Conservation (phyloP, 495 filamentous ascomycete genomes). For the Letharia lupina region DNA sequence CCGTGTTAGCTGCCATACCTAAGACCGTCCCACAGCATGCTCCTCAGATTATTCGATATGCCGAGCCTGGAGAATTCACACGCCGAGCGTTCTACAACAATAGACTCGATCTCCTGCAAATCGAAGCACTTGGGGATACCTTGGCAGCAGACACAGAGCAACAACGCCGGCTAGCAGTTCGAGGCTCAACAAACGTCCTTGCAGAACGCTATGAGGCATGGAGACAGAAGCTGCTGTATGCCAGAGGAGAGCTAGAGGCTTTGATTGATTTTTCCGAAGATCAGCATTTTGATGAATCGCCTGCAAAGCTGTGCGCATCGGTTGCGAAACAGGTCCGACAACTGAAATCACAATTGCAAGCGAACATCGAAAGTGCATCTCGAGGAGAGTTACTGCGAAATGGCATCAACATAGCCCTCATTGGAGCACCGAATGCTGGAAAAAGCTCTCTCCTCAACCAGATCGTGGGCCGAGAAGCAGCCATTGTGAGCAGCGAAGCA, state of each 20-base stretch:
- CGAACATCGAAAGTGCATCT: conserved; percentile 67
- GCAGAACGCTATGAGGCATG: conserved; percentile 78
- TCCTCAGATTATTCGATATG: conserved; percentile 59
- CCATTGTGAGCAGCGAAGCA: conserved; percentile 85
- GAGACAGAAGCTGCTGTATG: conserved; percentile 67
- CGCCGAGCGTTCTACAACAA: conserved; percentile 83
- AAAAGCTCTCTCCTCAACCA: conserved; percentile 91
- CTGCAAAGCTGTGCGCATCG: conserved; percentile 56
- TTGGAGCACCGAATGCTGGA: conserved; percentile 89
- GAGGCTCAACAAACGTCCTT: conserved; percentile 60
- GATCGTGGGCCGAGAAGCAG: conserved; percentile 86
- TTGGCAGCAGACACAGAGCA: conserved; percentile 87
- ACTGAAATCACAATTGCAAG: conserved; percentile 52
- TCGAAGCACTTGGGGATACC: conserved; percentile 82
- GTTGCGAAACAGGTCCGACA: conserved; percentile 54
- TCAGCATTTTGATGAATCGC: conserved; percentile 90
- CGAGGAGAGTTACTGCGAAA: conserved; percentile 77
- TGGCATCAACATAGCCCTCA: conserved; percentile 75
- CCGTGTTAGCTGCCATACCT: conserved; percentile 71
- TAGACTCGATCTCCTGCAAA: conserved; percentile 80
- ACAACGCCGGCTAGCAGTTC: conserved; percentile 77
- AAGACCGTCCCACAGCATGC: conserved; percentile 24
- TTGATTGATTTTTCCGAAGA: conserved; percentile 96
- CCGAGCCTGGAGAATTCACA: conserved; percentile 94
- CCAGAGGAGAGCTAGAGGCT: conserved; percentile 86